A percentile compares a stretch with the other conserved stretches of the same genome.
Conservation (phyloP, 1,139 yeast genomes). For the Candida sanyaensis region DNA sequence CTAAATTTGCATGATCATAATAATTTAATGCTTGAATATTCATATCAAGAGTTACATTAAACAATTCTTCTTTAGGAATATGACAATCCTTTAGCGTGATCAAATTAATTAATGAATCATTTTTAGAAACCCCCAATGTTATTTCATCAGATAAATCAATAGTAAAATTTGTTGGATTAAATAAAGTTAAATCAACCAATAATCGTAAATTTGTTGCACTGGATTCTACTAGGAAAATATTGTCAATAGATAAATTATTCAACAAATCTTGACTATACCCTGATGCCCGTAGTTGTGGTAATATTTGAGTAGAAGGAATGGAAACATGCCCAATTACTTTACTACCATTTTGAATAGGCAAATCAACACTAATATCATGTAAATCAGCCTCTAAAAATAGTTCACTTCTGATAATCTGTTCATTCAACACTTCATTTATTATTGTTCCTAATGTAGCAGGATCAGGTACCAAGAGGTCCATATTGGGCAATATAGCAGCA, state of each 20-base stretch:
- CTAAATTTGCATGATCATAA: slow-evolving; percentile 13
- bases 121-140: slow-evolving; percentile 18
- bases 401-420: background rate
- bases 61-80: slow-evolving; percentile 19
- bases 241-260: slow-evolving; percentile 22
- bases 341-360: slow-evolving; percentile 22
- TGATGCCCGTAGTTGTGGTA: background rate
- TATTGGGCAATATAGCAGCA: slow-evolving; percentile 1
- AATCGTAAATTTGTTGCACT: slow-evolving; percentile 18
- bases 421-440: background rate
- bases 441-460: background rate
- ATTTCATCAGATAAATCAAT: slow-evolving; percentile 24
- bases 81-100: slow-evolving; percentile 17
- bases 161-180: slow-evolving; percentile 36
- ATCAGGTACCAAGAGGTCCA: slow-evolving; percentile 1
- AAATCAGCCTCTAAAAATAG: slow-evolving; percentile 12
- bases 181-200: slow-evolving; percentile 34
- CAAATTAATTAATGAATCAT: slow-evolving; percentile 20
- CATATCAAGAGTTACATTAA: slow-evolving; percentile 17
- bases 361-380: slow-evolving; percentile 20
- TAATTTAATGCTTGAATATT: slow-evolving; percentile 11
- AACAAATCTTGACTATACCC: slow-evolving; percentile 5
- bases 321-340: slow-evolving; percentile 19
- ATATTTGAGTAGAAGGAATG: slow-evolving; percentile 8
- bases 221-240: slow-evolving; percentile 27